phyloP scores from a whole-genome alignment of 129 eudicot species.

The Kitagawia praeruptora region DNA sequence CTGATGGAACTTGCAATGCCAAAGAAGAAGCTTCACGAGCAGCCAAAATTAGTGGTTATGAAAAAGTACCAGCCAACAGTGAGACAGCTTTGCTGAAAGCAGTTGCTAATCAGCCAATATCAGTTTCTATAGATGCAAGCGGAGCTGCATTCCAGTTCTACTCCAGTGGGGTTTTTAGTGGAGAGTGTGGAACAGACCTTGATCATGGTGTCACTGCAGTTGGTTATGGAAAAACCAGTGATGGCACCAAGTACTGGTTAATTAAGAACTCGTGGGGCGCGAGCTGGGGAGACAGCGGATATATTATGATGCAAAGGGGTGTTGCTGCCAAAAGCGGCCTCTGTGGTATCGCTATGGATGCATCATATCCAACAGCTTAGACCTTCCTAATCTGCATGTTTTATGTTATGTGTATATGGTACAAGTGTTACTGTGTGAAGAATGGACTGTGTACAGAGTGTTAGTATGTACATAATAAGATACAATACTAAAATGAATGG shows the following conservation, averaged over 20 bases:
- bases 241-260: slow-evolving; percentile 28
- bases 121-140: slow-evolving; percentile 20
- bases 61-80: slow-evolving; percentile 16
- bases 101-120: slow-evolving; percentile 25
- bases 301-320: slow-evolving; percentile 42
- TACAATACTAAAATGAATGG: neutral
- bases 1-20: slow-evolving; percentile 16
- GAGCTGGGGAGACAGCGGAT: slow-evolving; percentile 48
- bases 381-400: neutral
- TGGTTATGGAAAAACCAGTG: slow-evolving; percentile 26
- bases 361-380: slow-evolving; percentile 32
- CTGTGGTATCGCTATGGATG: slow-evolving; percentile 39
- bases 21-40: slow-evolving; percentile 1
- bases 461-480: neutral
- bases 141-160: slow-evolving; percentile 20
- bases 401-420: neutral
- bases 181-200: slow-evolving; percentile 20
- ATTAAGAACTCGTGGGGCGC: slow-evolving; percentile 32
- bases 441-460: neutral
- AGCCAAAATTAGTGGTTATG: slow-evolving; percentile 20
- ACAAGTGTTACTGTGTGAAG: neutral
- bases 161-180: slow-evolving; percentile 22
- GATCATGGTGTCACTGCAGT: slow-evolving; percentile 29
- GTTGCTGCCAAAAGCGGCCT: slow-evolving; percentile 32
- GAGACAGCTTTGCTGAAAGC: slow-evolving; percentile 21